phyloP scores from a whole-genome alignment of 805 yeast genomes.

The Kazachstania taianensis region DNA sequence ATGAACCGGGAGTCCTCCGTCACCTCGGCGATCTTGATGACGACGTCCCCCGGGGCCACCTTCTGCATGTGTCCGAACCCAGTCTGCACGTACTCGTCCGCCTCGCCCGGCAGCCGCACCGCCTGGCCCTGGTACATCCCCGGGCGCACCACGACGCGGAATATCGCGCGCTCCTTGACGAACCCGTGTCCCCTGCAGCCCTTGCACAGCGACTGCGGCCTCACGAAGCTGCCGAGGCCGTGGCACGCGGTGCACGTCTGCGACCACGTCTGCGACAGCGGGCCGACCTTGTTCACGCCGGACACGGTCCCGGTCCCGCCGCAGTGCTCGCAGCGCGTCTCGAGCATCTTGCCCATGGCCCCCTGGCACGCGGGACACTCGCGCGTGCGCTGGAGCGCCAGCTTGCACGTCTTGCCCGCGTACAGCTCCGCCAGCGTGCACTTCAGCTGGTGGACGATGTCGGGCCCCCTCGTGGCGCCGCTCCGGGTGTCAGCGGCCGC shows the following conservation, averaged over 20 bases:
- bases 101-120: slow-evolving; percentile 47
- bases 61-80: slow-evolving; percentile 17
- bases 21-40: slow-evolving; percentile 35
- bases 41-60: slow-evolving; percentile 53
- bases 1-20: slow-evolving; percentile 19
- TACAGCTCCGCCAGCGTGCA: slow-evolving; percentile 49
- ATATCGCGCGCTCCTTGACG: slow-evolving; percentile 38
- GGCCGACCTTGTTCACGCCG: slow-evolving; percentile 36
- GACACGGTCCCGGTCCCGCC: slow-evolving; percentile 34
- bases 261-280: slow-evolving; percentile 34
- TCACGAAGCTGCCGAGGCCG: slow-evolving; percentile 33
- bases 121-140: slow-evolving; percentile 47
- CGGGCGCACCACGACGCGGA: slow-evolving; percentile 43
- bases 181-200: slow-evolving; percentile 39
- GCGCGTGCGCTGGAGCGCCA: slow-evolving; percentile 42
- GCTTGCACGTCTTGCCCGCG: slow-evolving; percentile 45
- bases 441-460: slow-evolving; percentile 45
- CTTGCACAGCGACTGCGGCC: slow-evolving; percentile 30
- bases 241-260: slow-evolving; percentile 37
- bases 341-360: slow-evolving; percentile 34
- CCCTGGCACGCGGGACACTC: slow-evolving; percentile 39
- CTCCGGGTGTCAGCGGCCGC: slow-evolving; percentile 1
- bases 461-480: slow-evolving; percentile 31
- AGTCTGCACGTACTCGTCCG: slow-evolving; percentile 42
- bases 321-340: slow-evolving; percentile 34